phyloP scores from a whole-genome alignment of 1,284 basidiomycete species.

The Marasmius tenuissimus region DNA sequence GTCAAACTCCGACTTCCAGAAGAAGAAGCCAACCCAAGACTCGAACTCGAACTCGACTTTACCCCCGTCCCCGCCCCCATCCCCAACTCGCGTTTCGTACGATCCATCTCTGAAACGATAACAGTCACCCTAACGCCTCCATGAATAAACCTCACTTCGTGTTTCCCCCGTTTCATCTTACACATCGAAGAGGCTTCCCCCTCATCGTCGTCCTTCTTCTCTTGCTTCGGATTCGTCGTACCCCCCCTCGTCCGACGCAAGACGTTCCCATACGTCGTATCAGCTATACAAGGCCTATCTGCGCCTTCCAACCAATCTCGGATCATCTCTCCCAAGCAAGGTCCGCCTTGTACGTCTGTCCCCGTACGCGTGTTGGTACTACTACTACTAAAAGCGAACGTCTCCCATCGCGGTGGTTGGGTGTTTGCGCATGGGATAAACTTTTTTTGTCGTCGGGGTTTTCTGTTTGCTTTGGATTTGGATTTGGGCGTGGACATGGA shows the following conservation, averaged over 20 bases:
- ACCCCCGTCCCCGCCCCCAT: conserved; percentile 2
- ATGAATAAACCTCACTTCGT: conserved; percentile 8
- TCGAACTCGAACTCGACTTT: conserved; percentile 20
- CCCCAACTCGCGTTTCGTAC: background rate
- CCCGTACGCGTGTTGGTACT: background rate
- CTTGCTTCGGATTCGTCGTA: background rate
- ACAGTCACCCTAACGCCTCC: background rate
- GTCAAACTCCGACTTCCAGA: too few relatives aligned
- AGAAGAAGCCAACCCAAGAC: too few relatives aligned
- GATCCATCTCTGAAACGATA: background rate
- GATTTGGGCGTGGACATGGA: too few relatives aligned
- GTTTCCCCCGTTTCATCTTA: background rate
- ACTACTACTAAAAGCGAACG: background rate
- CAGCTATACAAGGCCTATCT: background rate
- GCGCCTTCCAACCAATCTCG: background rate
- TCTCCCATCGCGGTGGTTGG: background rate
- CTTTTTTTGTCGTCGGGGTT: background rate
- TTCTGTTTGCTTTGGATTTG: background rate
- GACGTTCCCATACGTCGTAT: background rate
- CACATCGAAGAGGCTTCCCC: background rate
- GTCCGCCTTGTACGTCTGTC: too few relatives aligned
- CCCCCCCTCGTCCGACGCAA: background rate
- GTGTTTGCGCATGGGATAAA: background rate
- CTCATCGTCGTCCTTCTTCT: background rate
- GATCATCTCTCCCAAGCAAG: background rate